A percentile compares a stretch with the other conserved stretches of the same genome.
Conservation (phyloP, 139 green algal genomes). For the Chlamydomonas sphaeroides region DNA sequence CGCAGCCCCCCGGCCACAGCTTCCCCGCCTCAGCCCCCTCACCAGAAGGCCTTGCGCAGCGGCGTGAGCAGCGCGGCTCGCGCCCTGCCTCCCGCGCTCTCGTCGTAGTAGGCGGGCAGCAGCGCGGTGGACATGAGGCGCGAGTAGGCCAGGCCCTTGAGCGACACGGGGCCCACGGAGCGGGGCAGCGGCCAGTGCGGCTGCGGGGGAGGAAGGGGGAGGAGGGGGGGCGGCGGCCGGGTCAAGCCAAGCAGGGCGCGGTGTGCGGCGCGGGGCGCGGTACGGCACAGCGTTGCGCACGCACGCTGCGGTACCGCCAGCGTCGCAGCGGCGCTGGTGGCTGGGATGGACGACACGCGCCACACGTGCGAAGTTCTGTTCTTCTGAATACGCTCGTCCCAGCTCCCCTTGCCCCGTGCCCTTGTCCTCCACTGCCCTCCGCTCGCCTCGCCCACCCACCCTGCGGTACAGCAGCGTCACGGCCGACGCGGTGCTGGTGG, state of each 20-base stretch:
- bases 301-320: slow-evolving; percentile 32
- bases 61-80: slow-evolving; percentile 17
- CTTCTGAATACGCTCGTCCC: too few relatives aligned
- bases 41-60: slow-evolving; percentile 37
- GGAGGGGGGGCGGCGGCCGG: too few relatives aligned
- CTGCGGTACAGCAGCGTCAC: slow-evolving; percentile 40
- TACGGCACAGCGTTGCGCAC: not conserved
- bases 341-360: too few relatives aligned
- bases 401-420: not conserved
- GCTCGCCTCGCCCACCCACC: not conserved
- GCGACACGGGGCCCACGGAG: slow-evolving; percentile 22
- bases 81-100: not conserved
- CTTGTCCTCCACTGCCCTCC: not conserved
- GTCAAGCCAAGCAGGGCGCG: too few relatives aligned
- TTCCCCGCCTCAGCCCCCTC: too few relatives aligned
- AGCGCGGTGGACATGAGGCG: not conserved
- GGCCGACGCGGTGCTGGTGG: not conserved
- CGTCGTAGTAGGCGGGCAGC: slow-evolving; percentile 20
- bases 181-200: slow-evolving; percentile 41
- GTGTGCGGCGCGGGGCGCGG: too few relatives aligned
- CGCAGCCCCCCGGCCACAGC: too few relatives aligned
- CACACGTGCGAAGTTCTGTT: too few relatives aligned
- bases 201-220: not conserved
- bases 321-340: not conserved
- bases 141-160: slow-evolving; percentile 23